phyloP scores from a whole-genome alignment of 2,329 filamentous ascomycete genomes.

The Leptographium flavum region DNA sequence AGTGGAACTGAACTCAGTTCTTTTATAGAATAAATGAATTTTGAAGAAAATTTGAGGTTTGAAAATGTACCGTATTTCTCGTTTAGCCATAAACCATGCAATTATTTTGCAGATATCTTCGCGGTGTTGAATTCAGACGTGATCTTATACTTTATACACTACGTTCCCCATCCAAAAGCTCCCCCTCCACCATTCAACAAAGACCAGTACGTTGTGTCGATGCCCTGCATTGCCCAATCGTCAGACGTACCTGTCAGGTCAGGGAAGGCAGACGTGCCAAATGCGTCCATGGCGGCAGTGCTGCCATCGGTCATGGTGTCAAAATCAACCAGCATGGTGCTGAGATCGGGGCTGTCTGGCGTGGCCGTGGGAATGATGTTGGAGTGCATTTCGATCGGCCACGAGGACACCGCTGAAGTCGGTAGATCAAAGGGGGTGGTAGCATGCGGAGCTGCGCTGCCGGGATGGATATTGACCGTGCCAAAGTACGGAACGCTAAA shows the following conservation, averaged over 20 bases:
- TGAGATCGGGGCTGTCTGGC: constrained; percentile 4
- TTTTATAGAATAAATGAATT: too few species aligned
- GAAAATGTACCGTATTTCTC: too few species aligned
- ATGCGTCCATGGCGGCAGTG: constrained; percentile 3
- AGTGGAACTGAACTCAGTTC: too few species aligned
- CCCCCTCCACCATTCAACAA: constrained; percentile 9
- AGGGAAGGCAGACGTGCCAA: constrained; percentile 7
- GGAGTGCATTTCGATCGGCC: too few species aligned
- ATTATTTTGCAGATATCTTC: too few species aligned
- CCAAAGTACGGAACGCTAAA: constrained; percentile 32
- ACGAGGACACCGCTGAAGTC: too few species aligned
- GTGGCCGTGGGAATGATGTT: neutral
- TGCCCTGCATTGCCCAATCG: constrained; percentile 14
- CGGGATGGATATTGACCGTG: constrained; percentile 26
- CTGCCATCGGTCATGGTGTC: constrained; percentile 4
- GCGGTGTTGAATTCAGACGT: too few species aligned
- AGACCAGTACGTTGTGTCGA: constrained; percentile 14
- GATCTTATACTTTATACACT: too few species aligned
- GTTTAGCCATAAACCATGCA: too few species aligned
- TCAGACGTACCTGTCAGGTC: constrained; percentile 12
- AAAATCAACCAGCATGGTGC: constrained; percentile 11
- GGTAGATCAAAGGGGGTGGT: too few species aligned
- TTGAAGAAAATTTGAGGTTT: too few species aligned
- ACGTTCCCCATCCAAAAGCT: constrained; percentile 4
- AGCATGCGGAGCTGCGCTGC: neutral